phyloP scores from a whole-genome alignment of 257 asterid species.

The Parsonsia alboflavescens region DNA sequence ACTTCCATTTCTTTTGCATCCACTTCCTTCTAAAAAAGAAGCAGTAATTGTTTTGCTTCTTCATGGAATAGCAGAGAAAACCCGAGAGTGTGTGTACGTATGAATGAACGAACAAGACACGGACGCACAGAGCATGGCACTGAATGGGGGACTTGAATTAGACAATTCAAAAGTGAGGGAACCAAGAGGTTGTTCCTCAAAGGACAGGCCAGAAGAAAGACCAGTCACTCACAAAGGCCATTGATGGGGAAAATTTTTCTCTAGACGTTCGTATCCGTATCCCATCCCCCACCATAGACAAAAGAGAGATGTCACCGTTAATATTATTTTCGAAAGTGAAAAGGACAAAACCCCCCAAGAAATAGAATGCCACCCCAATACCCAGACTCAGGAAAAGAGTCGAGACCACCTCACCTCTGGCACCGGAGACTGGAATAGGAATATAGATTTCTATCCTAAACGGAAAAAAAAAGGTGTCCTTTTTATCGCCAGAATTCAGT shows the following conservation, averaged over 20 bases:
- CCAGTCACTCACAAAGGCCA: background rate
- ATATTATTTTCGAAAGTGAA: constrained; percentile 13
- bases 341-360: constrained; percentile 20
- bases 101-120: background rate
- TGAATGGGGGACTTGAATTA: background rate
- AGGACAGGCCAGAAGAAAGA: background rate
- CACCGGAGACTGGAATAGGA: background rate
- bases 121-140: too few relatives aligned
- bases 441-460: too few relatives aligned
- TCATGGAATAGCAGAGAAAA: background rate
- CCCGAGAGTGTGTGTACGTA: background rate
- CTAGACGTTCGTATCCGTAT: constrained; percentile 10
- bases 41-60: too few relatives aligned
- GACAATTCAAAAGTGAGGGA: background rate
- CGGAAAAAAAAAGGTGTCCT: too few relatives aligned
- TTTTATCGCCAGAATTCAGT: constrained; percentile 6
- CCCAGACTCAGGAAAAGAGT: background rate
- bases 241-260: background rate
- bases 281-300: constrained; percentile 6
- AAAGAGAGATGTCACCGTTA: constrained; percentile 3
- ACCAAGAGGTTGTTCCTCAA: background rate
- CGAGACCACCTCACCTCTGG: background rate
- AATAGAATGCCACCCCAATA: constrained; percentile 10
- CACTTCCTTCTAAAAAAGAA: background rate
- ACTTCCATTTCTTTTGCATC: background rate